Evolutionary conservation across 2,329 filamentous ascomycete genomes (phyloP).

Genomic region (Chaetomium globosum): DNA sequence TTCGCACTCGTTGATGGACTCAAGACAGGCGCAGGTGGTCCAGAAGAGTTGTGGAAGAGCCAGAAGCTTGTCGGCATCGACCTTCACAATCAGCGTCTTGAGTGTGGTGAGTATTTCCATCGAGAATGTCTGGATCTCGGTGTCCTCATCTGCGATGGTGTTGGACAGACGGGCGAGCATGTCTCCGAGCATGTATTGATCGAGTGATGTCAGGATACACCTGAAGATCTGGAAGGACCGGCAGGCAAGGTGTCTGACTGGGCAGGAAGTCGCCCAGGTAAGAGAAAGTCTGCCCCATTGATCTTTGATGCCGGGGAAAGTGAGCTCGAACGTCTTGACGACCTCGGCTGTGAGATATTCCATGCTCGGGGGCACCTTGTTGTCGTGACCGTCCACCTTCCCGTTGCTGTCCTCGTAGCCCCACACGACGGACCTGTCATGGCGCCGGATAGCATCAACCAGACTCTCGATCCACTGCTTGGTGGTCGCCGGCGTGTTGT

Average conservation of each 20-base stretch:
- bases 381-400: conserved; percentile 70
- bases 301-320: conserved; percentile 83
- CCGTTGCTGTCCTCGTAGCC: conserved; percentile 90
- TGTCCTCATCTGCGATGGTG: conserved; percentile 92
- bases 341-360: conserved; percentile 78
- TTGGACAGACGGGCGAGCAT: conserved; percentile 96
- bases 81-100: conserved; percentile 84
- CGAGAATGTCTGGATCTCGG: conserved; percentile 93
- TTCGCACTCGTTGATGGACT: conserved; percentile 94
- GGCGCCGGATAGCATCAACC: conserved; percentile 81
- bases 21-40: conserved; percentile 94
- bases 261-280: conserved; percentile 95
- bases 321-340: conserved; percentile 79
- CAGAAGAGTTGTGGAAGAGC: conserved; percentile 97
- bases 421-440: conserved; percentile 87
- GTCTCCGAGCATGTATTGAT: conserved; percentile 92
- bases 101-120: conserved; percentile 97
- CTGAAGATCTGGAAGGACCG: conserved; percentile 97
- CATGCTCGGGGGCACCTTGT: conserved; percentile 87
- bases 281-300: conserved; percentile 88
- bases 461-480: conserved; percentile 82
- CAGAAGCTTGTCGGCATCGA: conserved; percentile 76
- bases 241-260: conserved; percentile 91
- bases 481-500: conserved; percentile 61
- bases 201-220: conserved; percentile 85